These are phyloP conservation scores for Trichaptum fuscoviolaceum DNA, from an alignment of 768 basidiomycete species.

Conservation along the genomic window DNA sequence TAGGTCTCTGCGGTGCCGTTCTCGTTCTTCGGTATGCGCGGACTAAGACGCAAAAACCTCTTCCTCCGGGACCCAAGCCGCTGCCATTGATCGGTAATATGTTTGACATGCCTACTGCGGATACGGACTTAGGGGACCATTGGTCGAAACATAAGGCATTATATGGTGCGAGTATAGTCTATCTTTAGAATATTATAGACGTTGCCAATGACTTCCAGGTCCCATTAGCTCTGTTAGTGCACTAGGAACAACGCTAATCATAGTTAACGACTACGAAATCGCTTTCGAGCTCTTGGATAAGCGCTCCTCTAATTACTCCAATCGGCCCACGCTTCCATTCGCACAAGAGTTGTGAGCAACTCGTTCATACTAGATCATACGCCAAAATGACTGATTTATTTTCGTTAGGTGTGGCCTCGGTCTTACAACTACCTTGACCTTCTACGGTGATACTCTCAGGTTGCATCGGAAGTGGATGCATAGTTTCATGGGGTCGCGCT, in stretches of 20 bases:
- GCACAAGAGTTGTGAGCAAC: neutral
- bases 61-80: slow-evolving; percentile 17
- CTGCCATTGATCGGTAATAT: slow-evolving; percentile 23
- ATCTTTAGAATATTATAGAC: no score
- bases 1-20: no score
- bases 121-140: slow-evolving; percentile 19
- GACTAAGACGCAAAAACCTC: no score
- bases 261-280: neutral
- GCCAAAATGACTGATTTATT: neutral
- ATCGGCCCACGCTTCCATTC: neutral
- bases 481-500: slow-evolving; percentile 19
- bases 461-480: slow-evolving; percentile 22
- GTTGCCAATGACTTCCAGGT: neutral
- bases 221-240: neutral
- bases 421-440: slow-evolving; percentile 11
- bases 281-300: neutral
- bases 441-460: slow-evolving; percentile 23
- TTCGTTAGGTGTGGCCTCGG: neutral
- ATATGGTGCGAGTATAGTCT: no score
- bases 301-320: neutral
- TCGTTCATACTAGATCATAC: neutral
- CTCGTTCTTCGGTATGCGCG: no score
- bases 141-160: slow-evolving; percentile 18
- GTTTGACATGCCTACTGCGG: slow-evolving; percentile 19
- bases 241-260: neutral